These are phyloP conservation scores for Pilaira anomala DNA, from an alignment of 192 early-diverging fungal species.

Conservation along the genomic window DNA sequence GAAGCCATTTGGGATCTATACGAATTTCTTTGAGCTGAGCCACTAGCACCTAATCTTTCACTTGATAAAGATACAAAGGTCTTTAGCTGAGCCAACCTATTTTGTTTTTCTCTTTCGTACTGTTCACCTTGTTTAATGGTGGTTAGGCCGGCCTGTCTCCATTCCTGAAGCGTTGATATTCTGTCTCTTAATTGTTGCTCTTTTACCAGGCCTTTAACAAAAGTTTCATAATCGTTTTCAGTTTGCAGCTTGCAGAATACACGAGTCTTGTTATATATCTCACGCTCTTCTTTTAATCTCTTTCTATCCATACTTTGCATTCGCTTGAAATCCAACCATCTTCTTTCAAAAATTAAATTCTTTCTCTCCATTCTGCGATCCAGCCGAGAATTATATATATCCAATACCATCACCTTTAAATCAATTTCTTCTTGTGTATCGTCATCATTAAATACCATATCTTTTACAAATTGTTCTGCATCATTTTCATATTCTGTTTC, in stretches of 20 bases:
- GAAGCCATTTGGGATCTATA: constrained; percentile 40
- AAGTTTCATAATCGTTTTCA: constrained; percentile 72
- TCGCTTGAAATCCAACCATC: constrained; percentile 84
- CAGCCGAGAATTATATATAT: constrained; percentile 90
- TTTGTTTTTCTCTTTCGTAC: constrained; percentile 67
- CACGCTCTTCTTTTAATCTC: constrained; percentile 84
- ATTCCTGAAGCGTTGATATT: constrained; percentile 87
- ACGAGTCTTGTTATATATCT: constrained; percentile 71
- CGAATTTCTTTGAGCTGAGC: constrained; percentile 34
- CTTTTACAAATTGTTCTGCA: constrained; percentile 91
- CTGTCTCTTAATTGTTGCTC: constrained; percentile 75
- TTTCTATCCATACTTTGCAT: constrained; percentile 76
- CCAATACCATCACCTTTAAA: constrained; percentile 83
- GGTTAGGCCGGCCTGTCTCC: constrained; percentile 84
- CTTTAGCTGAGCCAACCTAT: constrained; percentile 39
- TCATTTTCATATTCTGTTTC: constrained; percentile 96
- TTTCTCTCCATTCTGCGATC: constrained; percentile 81
- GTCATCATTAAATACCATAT: constrained; percentile 86
- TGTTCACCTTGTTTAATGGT: constrained; percentile 68
- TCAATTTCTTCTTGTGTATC: constrained; percentile 85
- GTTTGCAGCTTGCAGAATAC: constrained; percentile 89
- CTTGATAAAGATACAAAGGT: constrained; percentile 21
- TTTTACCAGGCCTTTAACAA: constrained; percentile 69
- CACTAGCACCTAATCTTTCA: constrained; percentile 35
- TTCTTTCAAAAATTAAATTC: constrained; percentile 86